Evolutionary conservation across 1,284 basidiomycete genomes (phyloP), one percentile per base, ranked within the genome.

Genomic region (Peniophora sp.): DNA sequence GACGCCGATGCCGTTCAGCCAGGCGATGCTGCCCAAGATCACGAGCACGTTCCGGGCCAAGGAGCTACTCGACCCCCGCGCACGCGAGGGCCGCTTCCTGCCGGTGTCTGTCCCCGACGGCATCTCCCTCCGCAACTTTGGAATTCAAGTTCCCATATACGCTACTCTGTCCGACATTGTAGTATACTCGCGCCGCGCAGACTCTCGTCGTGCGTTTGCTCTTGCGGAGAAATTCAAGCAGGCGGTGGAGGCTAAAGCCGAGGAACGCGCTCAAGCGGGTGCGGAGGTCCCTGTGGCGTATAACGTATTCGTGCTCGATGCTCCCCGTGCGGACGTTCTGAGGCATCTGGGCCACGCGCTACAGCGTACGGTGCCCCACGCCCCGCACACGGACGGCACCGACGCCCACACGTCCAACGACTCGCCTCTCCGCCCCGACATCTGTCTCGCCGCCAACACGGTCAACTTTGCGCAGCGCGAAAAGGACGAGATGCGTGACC

Each of bases 111-210:
- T 89, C 49, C 85, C 89, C 3, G 79, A 85, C 55, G 85, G 87
- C 14, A 87, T 89, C 53, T 85, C 81, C 55, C 67, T 88, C 58
- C 70, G 88, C 58, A 90, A 91, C 69, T 90, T 91, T 66, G 88
- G 87, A 45, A 88, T 89, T 56, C 89, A 90, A 64, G 78, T 86
- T 60, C 78, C 78, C 60, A 92, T 95, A 59, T 94, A 93, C 62
- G 85, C 91, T 0, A 89, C 89, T 1, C 75, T 97, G 38, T 92
- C 89, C 47, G 93, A 97, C 64, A 81, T 97, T 55, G 82, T 95
- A 54, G 71, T 96, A 46, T 96, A 95, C 67, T 88, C 86, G 3
- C 81, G 84, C n/a, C 76, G 74, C 61, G 64, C 78, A 35, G 70
- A 74, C 44, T 61, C 78, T 12, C 58, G 75, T 14, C 74, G 79